Evolutionary conservation across 352 stramenopile genomes (phyloP).

Genomic region (Pythium grandisporangium): DNA sequence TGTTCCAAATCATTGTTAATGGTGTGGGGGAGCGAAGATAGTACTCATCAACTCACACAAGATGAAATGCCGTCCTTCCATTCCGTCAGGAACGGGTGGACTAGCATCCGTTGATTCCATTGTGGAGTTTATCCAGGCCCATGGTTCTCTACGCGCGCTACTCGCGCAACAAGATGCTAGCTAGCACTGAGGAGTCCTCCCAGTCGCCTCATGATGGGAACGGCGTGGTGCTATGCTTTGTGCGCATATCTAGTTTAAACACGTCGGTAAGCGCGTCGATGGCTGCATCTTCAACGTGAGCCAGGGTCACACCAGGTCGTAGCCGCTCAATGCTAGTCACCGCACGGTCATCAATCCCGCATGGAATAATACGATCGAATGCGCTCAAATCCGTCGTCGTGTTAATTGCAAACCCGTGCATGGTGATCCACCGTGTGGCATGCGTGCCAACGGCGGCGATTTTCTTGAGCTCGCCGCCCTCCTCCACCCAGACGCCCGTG

Average conservation of each 20-base stretch:
- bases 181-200: too few relatives aligned
- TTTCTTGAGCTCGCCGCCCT: conserved; percentile 84
- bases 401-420: conserved; percentile 98
- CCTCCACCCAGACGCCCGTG: conserved; percentile 95
- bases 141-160: too few relatives aligned
- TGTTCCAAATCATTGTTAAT: too few relatives aligned
- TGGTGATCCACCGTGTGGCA: conserved; percentile 95
- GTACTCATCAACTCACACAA: too few relatives aligned
- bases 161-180: too few relatives aligned
- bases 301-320: conserved; percentile 31
- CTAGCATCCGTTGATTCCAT: conserved; percentile 11
- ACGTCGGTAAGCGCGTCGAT: conserved; percentile 57
- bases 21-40: too few relatives aligned
- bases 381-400: conserved; percentile 85
- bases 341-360: conserved; percentile 89
- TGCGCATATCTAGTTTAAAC: conserved; percentile 58
- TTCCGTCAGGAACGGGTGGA: conserved; percentile 12
- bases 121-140: conserved; percentile 3
- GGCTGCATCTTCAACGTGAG: conserved; percentile 54
- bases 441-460: conserved; percentile 95
- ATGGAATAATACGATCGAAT: conserved; percentile 96
- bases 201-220: conserved; percentile 11
- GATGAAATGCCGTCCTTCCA: too few relatives aligned
- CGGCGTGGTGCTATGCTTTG: conserved; percentile 27
- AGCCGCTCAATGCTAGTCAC: conserved; percentile 78